Percentiles rank a stretch among this genome's conserved stretches.
Conservation (phyloP, 2,329 filamentous ascomycete genomes). For the Fusarium fracticaudum region DNA sequence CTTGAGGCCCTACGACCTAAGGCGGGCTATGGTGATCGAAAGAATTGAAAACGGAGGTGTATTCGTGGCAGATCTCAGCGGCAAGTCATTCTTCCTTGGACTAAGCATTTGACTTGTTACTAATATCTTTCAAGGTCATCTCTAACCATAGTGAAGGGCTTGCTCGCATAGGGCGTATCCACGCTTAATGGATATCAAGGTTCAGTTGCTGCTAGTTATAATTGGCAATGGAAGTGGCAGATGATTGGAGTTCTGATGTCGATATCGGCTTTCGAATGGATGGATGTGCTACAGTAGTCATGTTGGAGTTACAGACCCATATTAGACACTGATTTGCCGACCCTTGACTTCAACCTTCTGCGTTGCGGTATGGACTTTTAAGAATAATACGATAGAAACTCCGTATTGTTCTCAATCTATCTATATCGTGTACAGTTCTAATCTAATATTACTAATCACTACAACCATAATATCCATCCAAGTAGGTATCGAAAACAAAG, state of each 20-base stretch:
- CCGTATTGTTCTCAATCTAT: neutral
- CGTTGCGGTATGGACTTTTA: neutral
- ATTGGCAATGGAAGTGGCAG: neutral
- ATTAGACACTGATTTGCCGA: neutral
- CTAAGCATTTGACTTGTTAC: neutral
- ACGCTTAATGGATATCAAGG: neutral
- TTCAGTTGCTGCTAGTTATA: neutral
- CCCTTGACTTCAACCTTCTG: neutral
- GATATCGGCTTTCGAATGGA: neutral
- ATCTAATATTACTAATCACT: neutral
- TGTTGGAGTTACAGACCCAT: neutral
- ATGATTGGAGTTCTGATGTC: neutral
- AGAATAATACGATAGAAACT: neutral
- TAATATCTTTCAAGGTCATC: neutral
- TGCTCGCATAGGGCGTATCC: neutral
- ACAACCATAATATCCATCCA: constrained; percentile 9
- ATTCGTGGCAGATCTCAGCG: neutral
- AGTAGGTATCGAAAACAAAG: constrained; percentile 15
- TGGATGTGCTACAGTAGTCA: neutral
- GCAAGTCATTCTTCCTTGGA: neutral
- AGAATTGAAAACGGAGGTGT: neutral
- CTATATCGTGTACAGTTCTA: constrained; percentile 7
- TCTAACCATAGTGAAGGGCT: neutral
- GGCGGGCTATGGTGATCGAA: neutral
- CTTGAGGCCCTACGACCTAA: neutral